Base-by-base conservation (phyloP, 352 stramenopile species). In the Globisporangium takayamanum region DNA sequence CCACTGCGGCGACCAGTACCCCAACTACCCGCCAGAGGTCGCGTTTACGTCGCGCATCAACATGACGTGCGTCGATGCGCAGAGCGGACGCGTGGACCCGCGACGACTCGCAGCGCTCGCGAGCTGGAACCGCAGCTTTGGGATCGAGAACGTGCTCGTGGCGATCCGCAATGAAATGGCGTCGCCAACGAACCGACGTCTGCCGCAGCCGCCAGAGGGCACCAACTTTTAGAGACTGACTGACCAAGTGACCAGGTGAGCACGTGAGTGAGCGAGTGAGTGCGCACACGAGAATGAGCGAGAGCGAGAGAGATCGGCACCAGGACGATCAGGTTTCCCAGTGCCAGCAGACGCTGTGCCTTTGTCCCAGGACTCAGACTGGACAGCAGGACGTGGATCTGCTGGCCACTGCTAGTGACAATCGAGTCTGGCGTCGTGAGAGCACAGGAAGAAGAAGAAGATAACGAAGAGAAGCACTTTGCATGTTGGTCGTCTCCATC, bases 31-130 rank as follows among this genome's bases (percentile, higher is more conserved):
- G 42, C 97, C 97, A 7, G 75, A 95, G 50, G 89, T 99, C 26
- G 84, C 87, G 46, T 99, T 99, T 75, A 93, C 97, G 57, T 98
- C 92, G 59, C 93, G 94, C 69, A 98, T 99, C 75, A 99, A 99
- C 78, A 97, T 99, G 87, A 91, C 69, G 57, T 98, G 92, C 70
- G 96, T 99, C 62, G 93, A 99, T 69, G 80, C 84, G 30, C 74
- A 88, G 55, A 88, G 65, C 46, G 90, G 90, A 6, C 78, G 85
- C 51, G 84, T 97, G 49, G 75, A 94, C 50, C 72, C 79, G 50
- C 75, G 87, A 75, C 75, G 78, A 74, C 71, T 94, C 53, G 57
- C 68, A 22, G 73, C 70, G 33, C 76, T 94, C 53, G 76, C 74
- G 46, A 89, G 72, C 57, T 94, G 85, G 85, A 88, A 93, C 71